phyloP scores from a whole-genome alignment of 2,329 filamentous ascomycete genomes.

The Hypoxylon sp. region DNA sequence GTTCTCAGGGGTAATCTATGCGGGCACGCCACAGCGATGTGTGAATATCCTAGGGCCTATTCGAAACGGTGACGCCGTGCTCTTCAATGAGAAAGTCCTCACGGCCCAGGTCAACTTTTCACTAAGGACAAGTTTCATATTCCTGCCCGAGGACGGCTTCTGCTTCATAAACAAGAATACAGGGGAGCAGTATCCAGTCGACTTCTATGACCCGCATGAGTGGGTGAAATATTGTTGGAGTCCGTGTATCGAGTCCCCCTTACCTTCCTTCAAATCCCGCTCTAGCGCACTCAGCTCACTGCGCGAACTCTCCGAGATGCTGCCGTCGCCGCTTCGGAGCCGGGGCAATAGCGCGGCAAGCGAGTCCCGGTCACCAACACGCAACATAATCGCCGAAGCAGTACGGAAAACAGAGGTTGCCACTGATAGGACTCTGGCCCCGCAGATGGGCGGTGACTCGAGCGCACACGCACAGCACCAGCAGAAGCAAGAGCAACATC shows the following conservation, averaged over 20 bases:
- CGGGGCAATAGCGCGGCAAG: constrained; percentile 60
- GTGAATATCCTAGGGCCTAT: constrained; percentile 93
- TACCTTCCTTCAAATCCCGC: constrained; percentile 69
- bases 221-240: constrained; percentile 86
- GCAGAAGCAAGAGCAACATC: constrained; percentile 12
- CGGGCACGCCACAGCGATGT: constrained; percentile 86
- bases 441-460: constrained; percentile 61
- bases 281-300: constrained; percentile 61
- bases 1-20: constrained; percentile 88
- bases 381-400: constrained; percentile 48
- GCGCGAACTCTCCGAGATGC: constrained; percentile 61
- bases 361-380: constrained; percentile 47
- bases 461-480: constrained; percentile 49
- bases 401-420: constrained; percentile 51
- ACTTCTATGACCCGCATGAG: constrained; percentile 84
- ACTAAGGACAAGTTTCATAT: constrained; percentile 85
- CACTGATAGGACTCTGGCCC: constrained; percentile 60
- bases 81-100: constrained; percentile 89
- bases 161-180: constrained; percentile 90
- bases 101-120: constrained; percentile 96
- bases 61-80: constrained; percentile 91
- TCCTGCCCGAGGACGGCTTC: constrained; percentile 87
- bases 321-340: constrained; percentile 62
- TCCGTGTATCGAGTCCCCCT: constrained; percentile 78
- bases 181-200: constrained; percentile 82